A percentile compares a stretch with the other conserved stretches of the same genome.
These are phyloP conservation scores for Xylariaceae sp. DNA, from an alignment of 2,329 filamentous ascomycete species.

Conservation along the genomic window DNA sequence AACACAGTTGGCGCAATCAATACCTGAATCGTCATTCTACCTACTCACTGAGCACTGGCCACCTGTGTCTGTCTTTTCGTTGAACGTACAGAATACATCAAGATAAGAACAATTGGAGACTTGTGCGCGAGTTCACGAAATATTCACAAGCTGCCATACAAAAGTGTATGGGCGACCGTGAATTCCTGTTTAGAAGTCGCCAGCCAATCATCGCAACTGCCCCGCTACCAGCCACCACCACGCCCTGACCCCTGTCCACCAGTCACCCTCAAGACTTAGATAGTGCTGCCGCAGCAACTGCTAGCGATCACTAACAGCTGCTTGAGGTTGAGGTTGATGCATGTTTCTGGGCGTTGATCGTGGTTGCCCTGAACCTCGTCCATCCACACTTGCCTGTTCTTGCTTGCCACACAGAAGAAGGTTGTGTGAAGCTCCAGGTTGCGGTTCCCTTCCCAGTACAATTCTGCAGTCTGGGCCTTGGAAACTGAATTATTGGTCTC, in stretches of 20 bases:
- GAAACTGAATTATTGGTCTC: neutral
- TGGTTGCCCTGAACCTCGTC: neutral
- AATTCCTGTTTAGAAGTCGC: slow-evolving; percentile 20
- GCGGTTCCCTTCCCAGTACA: no score
- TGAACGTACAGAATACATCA: no score
- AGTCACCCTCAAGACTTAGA: slow-evolving; percentile 22
- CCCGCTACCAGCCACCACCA: slow-evolving; percentile 14
- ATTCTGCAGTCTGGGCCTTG: no score
- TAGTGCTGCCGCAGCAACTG: slow-evolving; percentile 16
- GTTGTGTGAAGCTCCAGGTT: no score
- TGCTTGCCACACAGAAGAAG: no score
- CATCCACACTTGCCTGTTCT: neutral
- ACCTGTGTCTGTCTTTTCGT: no score
- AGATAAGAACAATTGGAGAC: no score
- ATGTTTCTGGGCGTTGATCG: no score
- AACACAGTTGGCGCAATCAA: no score
- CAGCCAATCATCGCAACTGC: slow-evolving; percentile 17
- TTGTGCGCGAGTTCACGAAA: slow-evolving; percentile 9
- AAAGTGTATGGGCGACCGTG: slow-evolving; percentile 20
- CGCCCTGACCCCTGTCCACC: slow-evolving; percentile 6
- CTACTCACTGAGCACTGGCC: no score
- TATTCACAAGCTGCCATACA: slow-evolving; percentile 19
- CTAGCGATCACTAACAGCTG: slow-evolving; percentile 16
- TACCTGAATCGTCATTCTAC: no score
- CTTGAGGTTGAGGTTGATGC: slow-evolving; percentile 6